Conservation (phyloP, 495 filamentous ascomycete genomes). For the Saxophila tyrrhenica region DNA sequence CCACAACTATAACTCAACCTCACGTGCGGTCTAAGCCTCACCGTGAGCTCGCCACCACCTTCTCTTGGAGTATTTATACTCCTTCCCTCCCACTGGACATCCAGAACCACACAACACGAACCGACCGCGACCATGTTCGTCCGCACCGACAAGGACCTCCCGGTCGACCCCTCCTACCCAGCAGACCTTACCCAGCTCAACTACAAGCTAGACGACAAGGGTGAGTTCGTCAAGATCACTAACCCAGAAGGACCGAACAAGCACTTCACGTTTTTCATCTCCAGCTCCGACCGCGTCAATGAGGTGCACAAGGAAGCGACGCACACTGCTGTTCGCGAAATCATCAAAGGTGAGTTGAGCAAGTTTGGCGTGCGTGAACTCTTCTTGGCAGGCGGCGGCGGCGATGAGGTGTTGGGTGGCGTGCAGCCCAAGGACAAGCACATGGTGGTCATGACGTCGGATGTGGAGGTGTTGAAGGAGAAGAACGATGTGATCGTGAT, state of each 20-base stretch:
- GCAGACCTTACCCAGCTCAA: constrained; percentile 54
- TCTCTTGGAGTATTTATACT: too few relatives aligned
- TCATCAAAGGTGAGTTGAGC: not conserved
- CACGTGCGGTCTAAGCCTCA: too few relatives aligned
- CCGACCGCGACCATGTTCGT: constrained; percentile 41
- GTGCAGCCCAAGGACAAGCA: constrained; percentile 39
- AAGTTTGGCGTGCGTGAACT: constrained; percentile 6
- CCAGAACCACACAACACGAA: not conserved
- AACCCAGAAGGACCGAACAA: constrained; percentile 44
- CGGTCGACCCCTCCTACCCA: constrained; percentile 55
- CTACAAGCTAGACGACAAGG: constrained; percentile 46
- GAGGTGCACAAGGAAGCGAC: constrained; percentile 56
- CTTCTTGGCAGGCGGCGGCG: not conserved
- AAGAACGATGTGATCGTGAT: constrained; percentile 60
- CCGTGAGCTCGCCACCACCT: too few relatives aligned
- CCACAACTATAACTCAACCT: not conserved
- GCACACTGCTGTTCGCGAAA: constrained; percentile 31
- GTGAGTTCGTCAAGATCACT: constrained; percentile 43
- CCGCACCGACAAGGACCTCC: constrained; percentile 50
- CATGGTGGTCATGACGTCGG: constrained; percentile 55
- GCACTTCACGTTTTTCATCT: constrained; percentile 52
- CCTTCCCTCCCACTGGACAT: not conserved
- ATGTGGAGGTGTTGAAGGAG: constrained; percentile 37
- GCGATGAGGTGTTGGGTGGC: constrained; percentile 21
- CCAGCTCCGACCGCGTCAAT: constrained; percentile 60